A percentile compares a stretch with the other conserved stretches of the same genome.
These are phyloP conservation scores for Avena atlantica DNA, from an alignment of 176 grass and related monocot genomes.

Conservation along the genomic window DNA sequence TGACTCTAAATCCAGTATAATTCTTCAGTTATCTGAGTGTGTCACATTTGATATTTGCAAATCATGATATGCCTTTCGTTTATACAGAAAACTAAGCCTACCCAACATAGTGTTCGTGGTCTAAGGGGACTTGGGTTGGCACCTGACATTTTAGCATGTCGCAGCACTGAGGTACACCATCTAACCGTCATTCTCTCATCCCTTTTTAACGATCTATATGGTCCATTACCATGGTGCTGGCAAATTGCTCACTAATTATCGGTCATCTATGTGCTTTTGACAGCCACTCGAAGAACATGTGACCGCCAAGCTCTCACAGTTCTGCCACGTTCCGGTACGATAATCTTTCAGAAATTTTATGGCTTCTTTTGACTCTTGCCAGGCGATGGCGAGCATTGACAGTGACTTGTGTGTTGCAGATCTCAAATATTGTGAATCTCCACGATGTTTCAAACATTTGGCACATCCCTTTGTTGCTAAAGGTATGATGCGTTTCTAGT, in stretches of 20 bases:
- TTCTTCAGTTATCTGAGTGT: constrained; percentile 28
- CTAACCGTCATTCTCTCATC: constrained; percentile 28
- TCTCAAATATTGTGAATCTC: constrained; percentile 74
- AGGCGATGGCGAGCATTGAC: constrained; percentile 11
- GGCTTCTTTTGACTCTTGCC: constrained; percentile 27
- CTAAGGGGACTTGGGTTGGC: constrained; percentile 92
- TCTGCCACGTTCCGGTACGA: constrained; percentile 91
- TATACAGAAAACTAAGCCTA: constrained; percentile 96
- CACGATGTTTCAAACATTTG: constrained; percentile 98
- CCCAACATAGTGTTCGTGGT: constrained; percentile 87
- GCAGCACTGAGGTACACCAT: constrained; percentile 71
- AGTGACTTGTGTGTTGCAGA: constrained; percentile 61
- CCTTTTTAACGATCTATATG: neutral
- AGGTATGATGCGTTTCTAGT: constrained; percentile 56
- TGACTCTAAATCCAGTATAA: neutral
- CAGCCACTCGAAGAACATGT: constrained; percentile 82
- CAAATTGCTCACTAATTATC: constrained; percentile 13
- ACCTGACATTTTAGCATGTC: constrained; percentile 92
- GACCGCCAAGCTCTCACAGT: constrained; percentile 87
- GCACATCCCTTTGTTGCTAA: constrained; percentile 94
- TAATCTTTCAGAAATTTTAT: constrained; percentile 30
- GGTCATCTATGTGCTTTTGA: constrained; percentile 36
- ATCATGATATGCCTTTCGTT: constrained; percentile 37
- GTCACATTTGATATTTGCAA: constrained; percentile 19
- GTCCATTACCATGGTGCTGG: constrained; percentile 6